These are phyloP conservation scores for Rhizoclosmatium globosum DNA, from an alignment of 192 early-diverging fungal genomes.

Conservation along the genomic window DNA sequence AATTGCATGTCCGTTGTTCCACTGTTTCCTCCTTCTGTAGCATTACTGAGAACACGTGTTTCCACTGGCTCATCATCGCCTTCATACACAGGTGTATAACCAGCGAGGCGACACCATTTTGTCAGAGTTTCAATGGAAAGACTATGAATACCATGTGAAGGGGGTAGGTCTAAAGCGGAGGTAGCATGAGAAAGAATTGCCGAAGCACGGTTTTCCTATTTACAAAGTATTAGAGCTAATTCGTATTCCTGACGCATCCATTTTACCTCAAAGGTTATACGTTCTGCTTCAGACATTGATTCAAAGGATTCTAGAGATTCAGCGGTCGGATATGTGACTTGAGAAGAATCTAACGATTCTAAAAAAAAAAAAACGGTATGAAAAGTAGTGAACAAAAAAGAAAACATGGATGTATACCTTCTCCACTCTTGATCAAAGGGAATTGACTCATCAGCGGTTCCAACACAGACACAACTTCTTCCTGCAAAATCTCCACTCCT, in stretches of 20 bases:
- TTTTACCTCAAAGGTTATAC: constrained; percentile 64
- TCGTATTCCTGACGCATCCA: too few species aligned
- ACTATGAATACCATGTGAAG: neutral
- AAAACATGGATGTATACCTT: neutral
- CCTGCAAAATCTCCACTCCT: neutral
- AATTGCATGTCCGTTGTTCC: too few species aligned
- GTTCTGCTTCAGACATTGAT: constrained; percentile 54
- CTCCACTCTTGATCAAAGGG: constrained; percentile 1
- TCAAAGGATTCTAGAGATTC: constrained; percentile 41
- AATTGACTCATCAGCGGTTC: constrained; percentile 9
- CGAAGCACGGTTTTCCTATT: neutral
- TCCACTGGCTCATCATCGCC: neutral
- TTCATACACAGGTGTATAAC: neutral
- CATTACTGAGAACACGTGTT: constrained; percentile 2
- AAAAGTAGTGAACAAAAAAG: neutral
- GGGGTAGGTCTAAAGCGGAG: neutral
- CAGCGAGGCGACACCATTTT: neutral
- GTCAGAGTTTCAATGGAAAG: neutral
- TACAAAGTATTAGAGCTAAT: neutral
- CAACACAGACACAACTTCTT: neutral
- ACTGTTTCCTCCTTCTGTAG: too few species aligned
- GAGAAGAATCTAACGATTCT: neutral
- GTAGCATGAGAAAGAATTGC: neutral
- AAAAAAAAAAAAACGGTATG: neutral
- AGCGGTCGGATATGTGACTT: constrained; percentile 53